Percentiles rank a stretch among this genome's conserved stretches.
Conservation (phyloP, 176 grass and related monocot species). For the Thinopyrum elongatum region DNA sequence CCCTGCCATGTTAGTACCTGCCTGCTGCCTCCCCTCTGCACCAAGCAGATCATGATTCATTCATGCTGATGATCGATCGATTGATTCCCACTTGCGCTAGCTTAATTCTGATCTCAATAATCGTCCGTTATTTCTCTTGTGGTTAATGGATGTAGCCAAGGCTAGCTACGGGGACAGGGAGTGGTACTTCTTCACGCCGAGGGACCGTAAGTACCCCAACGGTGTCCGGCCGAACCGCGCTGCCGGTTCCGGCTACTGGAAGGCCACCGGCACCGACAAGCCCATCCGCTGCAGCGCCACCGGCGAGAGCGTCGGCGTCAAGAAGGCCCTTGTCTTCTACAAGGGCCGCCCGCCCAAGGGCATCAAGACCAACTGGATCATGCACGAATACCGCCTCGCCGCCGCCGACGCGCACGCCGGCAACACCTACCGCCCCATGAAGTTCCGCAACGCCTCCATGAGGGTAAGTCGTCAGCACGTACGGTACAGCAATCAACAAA, state of each 20-base stretch:
- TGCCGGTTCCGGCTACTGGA: conserved; percentile 90
- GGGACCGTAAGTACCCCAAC: conserved; percentile 94
- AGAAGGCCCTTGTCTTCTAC: conserved; percentile 98
- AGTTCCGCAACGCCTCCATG: conserved; percentile 86
- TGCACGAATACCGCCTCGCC: conserved; percentile 91
- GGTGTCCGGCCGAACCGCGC: conserved; percentile 88
- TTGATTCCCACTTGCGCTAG: neutral
- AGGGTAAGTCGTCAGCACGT: conserved; percentile 43
- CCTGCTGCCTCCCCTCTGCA: neutral
- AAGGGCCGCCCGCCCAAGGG: conserved; percentile 82
- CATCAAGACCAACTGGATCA: conserved; percentile 92
- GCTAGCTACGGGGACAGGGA: conserved; percentile 75
- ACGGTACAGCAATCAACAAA: neutral
- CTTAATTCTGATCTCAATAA: neutral
- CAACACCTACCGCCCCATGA: conserved; percentile 68
- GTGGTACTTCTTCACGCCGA: conserved; percentile 96
- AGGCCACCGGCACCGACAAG: conserved; percentile 95
- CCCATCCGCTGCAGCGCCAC: conserved; percentile 57
- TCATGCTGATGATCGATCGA: neutral
- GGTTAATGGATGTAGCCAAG: conserved; percentile 39
- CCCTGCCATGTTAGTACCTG: conserved; percentile 65
- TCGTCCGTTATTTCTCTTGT: neutral
- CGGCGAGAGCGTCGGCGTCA: conserved; percentile 67
- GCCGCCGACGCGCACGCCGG: conserved; percentile 41
- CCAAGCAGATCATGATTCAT: neutral